Evolutionary conservation across 805 yeast genomes (phyloP).

Genomic region (Pichia insulana): DNA sequence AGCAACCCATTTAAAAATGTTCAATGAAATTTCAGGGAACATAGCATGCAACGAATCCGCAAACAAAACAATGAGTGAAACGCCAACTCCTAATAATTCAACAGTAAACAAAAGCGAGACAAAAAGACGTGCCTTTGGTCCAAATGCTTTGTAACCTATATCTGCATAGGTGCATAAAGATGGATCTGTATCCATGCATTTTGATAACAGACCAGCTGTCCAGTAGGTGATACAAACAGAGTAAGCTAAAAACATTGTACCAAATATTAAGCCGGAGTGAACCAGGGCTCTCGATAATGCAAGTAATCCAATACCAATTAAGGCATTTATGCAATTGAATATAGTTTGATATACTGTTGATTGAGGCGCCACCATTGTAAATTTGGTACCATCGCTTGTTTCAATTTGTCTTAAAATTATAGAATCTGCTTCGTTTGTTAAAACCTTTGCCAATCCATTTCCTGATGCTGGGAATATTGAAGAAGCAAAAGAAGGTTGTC

Average conservation of each 20-base stretch:
- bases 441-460: constrained; percentile 13
- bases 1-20: constrained; percentile 56
- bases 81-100: constrained; percentile 76
- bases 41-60: constrained; percentile 78
- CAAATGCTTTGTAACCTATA: constrained; percentile 79
- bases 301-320: constrained; percentile 61
- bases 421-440: constrained; percentile 23
- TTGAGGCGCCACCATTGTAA: constrained; percentile 71
- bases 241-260: constrained; percentile 45
- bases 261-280: constrained; percentile 60
- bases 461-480: constrained; percentile 9
- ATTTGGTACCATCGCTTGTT: constrained; percentile 57
- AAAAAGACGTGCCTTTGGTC: constrained; percentile 61
- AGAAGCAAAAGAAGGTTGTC: constrained; percentile 15
- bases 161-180: constrained; percentile 84
- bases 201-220: constrained; percentile 67
- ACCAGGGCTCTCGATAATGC: constrained; percentile 59
- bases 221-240: constrained; percentile 67
- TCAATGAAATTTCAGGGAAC: constrained; percentile 42
- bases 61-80: constrained; percentile 70
- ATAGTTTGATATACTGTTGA: constrained; percentile 69
- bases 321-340: constrained; percentile 56
- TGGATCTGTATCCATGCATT: constrained; percentile 71
- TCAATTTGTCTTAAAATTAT: constrained; percentile 43
- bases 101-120: constrained; percentile 68